Conservation (phyloP, 225 moss, liverwort and hornwort genomes). For the Anthoceros angustus region DNA sequence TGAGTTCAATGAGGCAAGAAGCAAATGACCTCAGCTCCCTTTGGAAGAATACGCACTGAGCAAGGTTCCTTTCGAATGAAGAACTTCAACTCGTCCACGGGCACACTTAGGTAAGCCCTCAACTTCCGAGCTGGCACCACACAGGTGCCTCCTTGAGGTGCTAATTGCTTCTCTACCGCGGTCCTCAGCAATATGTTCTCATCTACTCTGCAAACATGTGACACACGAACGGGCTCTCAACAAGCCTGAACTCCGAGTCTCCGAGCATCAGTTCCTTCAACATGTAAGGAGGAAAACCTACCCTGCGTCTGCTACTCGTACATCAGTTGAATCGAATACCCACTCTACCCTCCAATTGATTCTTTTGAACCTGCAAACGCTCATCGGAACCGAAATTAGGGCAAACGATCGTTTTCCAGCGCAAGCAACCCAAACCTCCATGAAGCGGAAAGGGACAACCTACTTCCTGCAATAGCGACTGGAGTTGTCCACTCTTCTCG, state of each 20-base stretch:
- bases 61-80: conserved; percentile 54
- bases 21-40: no score
- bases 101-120: conserved; percentile 33
- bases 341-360: conserved; percentile 89
- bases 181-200: conserved; percentile 45
- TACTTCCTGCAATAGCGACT: conserved; percentile 59
- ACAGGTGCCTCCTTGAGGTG: conserved; percentile 23
- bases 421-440: not conserved
- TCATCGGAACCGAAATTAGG: not conserved
- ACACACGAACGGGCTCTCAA: not conserved
- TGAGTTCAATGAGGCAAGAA: not conserved
- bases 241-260: not conserved
- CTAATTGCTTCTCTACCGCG: conserved; percentile 41
- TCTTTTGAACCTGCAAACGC: conserved; percentile 54
- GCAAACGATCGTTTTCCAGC: not conserved
- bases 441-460: not conserved
- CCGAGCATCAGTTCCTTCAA: not conserved
- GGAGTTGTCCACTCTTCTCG: conserved; percentile 61
- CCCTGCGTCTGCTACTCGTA: conserved; percentile 39
- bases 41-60: conserved; percentile 18
- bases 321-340: conserved; percentile 58
- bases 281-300: conserved; percentile 9
- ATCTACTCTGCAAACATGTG: conserved; percentile 40
- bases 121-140: conserved; percentile 32
- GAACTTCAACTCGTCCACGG: conserved; percentile 36